A percentile compares a stretch with the other conserved stretches of the same genome.
Evolutionary conservation across 1,284 basidiomycete species (phyloP).

Genomic region (Pyrrhoderma lamaoense): DNA sequence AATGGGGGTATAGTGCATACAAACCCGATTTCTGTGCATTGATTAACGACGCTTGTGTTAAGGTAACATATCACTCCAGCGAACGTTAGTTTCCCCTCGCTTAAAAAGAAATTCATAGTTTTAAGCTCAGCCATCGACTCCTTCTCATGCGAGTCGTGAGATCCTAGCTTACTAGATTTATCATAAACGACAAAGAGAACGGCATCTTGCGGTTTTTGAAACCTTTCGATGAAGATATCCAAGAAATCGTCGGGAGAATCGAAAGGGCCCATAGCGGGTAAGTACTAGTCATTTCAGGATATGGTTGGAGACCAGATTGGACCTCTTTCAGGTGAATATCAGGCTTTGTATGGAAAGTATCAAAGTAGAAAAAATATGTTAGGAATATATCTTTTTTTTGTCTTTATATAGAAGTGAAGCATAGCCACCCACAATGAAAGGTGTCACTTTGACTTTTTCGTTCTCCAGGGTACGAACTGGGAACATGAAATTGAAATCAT

Average conservation of each 20-base stretch:
- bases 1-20: conserved; percentile 42
- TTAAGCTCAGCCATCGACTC: neutral
- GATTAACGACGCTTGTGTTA: conserved; percentile 27
- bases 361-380: neutral
- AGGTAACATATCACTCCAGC: conserved; percentile 38
- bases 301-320: conserved; percentile 20
- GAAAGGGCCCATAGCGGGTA: conserved; percentile 17
- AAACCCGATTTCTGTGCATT: conserved; percentile 35
- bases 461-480: conserved; percentile 26
- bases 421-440: conserved; percentile 26
- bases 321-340: conserved; percentile 28
- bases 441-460: conserved; percentile 33
- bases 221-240: conserved; percentile 14
- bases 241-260: conserved; percentile 17
- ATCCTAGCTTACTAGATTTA: conserved; percentile 27
- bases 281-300: conserved; percentile 18
- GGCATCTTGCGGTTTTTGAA: conserved; percentile 17
- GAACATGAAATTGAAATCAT: conserved; percentile 30
- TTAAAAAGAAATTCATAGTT: neutral
- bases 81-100: conserved; percentile 1
- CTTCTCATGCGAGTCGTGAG: neutral
- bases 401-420: no score
- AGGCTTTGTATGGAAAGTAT: conserved; percentile 19
- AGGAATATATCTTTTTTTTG: neutral
- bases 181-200: conserved; percentile 34